These are phyloP conservation scores for Sodiomyces alkalinus DNA, from an alignment of 2,329 filamentous ascomycete genomes.

Conservation along the genomic window DNA sequence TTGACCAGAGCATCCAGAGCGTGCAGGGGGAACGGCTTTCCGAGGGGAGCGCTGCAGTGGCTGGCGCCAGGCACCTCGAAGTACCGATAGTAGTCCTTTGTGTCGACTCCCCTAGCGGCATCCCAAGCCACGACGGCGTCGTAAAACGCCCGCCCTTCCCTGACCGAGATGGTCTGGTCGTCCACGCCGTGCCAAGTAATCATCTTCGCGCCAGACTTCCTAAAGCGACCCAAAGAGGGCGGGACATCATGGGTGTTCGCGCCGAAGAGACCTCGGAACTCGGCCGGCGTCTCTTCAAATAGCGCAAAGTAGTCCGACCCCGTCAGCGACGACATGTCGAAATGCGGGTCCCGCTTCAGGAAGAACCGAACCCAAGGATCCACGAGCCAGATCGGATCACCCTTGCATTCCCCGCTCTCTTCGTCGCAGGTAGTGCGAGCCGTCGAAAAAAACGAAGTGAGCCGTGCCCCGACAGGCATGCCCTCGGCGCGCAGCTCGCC, in stretches of 20 bases:
- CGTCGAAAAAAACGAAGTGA: neutral
- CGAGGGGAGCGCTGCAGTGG: conserved; percentile 31
- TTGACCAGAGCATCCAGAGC: conserved; percentile 29
- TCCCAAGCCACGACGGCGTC: too few species aligned
- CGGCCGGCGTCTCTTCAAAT: conserved; percentile 2
- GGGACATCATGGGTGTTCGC: conserved; percentile 21
- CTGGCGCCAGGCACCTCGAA: conserved; percentile 39
- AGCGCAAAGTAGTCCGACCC: neutral
- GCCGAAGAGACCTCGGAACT: conserved; percentile 10
- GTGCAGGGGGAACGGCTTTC: conserved; percentile 24
- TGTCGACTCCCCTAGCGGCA: conserved; percentile 3
- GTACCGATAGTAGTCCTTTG: conserved; percentile 35
- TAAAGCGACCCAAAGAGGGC: conserved; percentile 19
- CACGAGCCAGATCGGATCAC: conserved; percentile 10
- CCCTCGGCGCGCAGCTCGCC: conserved; percentile 17
- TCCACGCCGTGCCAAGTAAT: conserved; percentile 29
- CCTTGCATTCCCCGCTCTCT: neutral
- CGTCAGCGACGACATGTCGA: conserved; percentile 10
- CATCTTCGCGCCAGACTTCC: conserved; percentile 22
- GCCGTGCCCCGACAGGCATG: neutral
- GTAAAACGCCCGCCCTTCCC: too few species aligned
- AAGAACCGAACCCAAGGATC: conserved; percentile 21
- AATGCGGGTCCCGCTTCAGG: conserved; percentile 21
- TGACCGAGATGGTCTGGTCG: conserved; percentile 22
- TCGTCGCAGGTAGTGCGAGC: neutral